These are phyloP conservation scores for Agaricales sp. DNA, from an alignment of 1,284 basidiomycete genomes.

Conservation along the genomic window DNA sequence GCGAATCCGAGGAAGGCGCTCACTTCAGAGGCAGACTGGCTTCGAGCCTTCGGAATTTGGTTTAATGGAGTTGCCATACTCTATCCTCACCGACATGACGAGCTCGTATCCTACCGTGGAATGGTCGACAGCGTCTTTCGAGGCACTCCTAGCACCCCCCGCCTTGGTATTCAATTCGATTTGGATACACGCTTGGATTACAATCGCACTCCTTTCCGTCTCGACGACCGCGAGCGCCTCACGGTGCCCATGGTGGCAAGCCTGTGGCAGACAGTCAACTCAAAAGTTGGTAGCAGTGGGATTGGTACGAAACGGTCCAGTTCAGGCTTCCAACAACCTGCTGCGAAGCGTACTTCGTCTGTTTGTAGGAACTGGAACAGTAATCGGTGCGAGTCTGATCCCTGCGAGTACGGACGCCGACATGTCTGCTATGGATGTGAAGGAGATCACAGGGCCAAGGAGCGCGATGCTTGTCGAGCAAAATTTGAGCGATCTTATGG, in stretches of 20 bases:
- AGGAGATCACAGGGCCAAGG: constrained; percentile 12
- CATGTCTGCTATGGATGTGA: constrained; percentile 16
- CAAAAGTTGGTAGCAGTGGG: too few species aligned
- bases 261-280: too few species aligned
- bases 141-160: constrained; percentile 5
- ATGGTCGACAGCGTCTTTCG: constrained; percentile 13
- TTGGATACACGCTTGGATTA: constrained; percentile 11
- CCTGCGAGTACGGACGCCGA: constrained; percentile 10
- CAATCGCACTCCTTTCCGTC: constrained; percentile 10
- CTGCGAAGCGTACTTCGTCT: too few species aligned
- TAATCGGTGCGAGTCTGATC: constrained; percentile 9
- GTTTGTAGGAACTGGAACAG: constrained; percentile 15
- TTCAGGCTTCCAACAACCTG: constrained; percentile 4
- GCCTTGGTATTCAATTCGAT: constrained; percentile 13
- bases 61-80: constrained; percentile 9
- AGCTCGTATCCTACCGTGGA: constrained; percentile 15
- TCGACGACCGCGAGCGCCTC: background rate
- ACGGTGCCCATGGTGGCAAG: background rate
- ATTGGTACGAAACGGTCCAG: too few species aligned
- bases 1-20: constrained; percentile 5
- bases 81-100: constrained; percentile 16
- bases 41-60: constrained; percentile 13
- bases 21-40: constrained; percentile 16
- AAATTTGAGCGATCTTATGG: constrained; percentile 6
- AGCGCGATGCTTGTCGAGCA: constrained; percentile 6